These are phyloP conservation scores for Cladosporium sp. DNA, from an alignment of 2,329 filamentous ascomycete species.

Conservation along the genomic window DNA sequence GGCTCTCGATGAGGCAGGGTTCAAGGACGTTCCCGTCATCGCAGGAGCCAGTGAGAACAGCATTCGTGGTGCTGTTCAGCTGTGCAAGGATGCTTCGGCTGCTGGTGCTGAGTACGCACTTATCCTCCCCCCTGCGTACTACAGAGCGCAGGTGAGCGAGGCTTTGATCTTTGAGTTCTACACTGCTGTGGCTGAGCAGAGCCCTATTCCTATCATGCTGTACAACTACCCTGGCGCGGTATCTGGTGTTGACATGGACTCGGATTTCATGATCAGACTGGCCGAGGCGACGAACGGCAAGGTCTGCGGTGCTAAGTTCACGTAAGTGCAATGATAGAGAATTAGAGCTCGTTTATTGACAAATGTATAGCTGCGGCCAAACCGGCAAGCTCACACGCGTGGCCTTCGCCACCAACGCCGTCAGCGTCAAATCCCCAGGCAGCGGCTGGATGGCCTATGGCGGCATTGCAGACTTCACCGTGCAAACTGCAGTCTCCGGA, in stretches of 20 bases:
- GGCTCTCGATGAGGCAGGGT: conserved; percentile 76
- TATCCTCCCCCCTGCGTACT: conserved; percentile 77
- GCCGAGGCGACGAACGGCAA: conserved; percentile 66
- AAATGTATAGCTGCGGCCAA: conserved; percentile 52
- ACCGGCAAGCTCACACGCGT: conserved; percentile 85
- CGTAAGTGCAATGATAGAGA: conserved; percentile 47
- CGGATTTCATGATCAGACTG: conserved; percentile 75
- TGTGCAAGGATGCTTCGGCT: conserved; percentile 60
- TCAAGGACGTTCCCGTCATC: conserved; percentile 70
- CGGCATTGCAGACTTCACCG: conserved; percentile 81
- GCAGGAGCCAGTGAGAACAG: conserved; percentile 77
- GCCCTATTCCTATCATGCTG: conserved; percentile 71
- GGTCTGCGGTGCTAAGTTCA: conserved; percentile 86
- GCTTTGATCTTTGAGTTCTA: conserved; percentile 69
- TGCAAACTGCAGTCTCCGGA: conserved; percentile 73
- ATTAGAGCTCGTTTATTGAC: neutral
- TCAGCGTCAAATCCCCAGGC: conserved; percentile 52
- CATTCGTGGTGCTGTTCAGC: conserved; percentile 72
- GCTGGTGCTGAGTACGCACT: conserved; percentile 77
- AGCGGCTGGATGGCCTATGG: conserved; percentile 75
- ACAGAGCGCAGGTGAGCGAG: conserved; percentile 71
- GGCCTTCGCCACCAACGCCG: conserved; percentile 65
- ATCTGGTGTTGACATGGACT: conserved; percentile 83
- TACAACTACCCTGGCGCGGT: conserved; percentile 93
- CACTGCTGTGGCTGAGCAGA: conserved; percentile 67